Conservation (phyloP, 805 yeast genomes). For the Starmera pachycereana region DNA sequence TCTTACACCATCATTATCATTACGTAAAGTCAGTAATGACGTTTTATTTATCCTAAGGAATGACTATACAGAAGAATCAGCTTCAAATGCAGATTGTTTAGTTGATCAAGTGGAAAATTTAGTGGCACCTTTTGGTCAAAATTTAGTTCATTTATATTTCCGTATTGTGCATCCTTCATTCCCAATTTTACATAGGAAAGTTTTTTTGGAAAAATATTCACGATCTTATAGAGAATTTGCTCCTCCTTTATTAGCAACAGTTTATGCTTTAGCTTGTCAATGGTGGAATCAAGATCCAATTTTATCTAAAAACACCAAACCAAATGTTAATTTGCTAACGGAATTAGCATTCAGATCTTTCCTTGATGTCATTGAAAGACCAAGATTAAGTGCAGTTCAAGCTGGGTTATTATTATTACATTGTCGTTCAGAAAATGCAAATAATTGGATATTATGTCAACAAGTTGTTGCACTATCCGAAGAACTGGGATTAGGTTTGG, state of each 20-base stretch:
- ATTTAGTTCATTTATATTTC: slow-evolving; percentile 70
- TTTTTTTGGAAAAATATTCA: slow-evolving; percentile 82
- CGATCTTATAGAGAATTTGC: slow-evolving; percentile 87
- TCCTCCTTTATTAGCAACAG: slow-evolving; percentile 86
- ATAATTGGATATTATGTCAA: slow-evolving; percentile 79
- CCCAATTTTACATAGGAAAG: slow-evolving; percentile 86
- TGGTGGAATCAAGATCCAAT: slow-evolving; percentile 83
- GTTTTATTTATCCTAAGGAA: slow-evolving; percentile 73
- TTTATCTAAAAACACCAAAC: slow-evolving; percentile 66
- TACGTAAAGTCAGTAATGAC: slow-evolving; percentile 70
- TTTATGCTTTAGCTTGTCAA: slow-evolving; percentile 77
- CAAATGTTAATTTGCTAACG: slow-evolving; percentile 61
- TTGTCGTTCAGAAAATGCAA: slow-evolving; percentile 41
- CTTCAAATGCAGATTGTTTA: slow-evolving; percentile 59
- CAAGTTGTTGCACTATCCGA: slow-evolving; percentile 84
- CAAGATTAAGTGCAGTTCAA: slow-evolving; percentile 85
- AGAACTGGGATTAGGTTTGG: slow-evolving; percentile 84
- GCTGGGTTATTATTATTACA: slow-evolving; percentile 77
- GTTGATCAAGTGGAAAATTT: slow-evolving; percentile 77
- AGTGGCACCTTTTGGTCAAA: slow-evolving; percentile 88
- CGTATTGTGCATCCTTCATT: slow-evolving; percentile 83
- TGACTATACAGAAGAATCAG: slow-evolving; percentile 65
- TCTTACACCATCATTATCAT: slow-evolving; percentile 50
- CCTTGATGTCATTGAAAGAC: slow-evolving; percentile 68
- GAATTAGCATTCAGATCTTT: slow-evolving; percentile 58